phyloP scores from a whole-genome alignment of 2,329 filamentous ascomycete species.

The Setomelanomma holmii region DNA sequence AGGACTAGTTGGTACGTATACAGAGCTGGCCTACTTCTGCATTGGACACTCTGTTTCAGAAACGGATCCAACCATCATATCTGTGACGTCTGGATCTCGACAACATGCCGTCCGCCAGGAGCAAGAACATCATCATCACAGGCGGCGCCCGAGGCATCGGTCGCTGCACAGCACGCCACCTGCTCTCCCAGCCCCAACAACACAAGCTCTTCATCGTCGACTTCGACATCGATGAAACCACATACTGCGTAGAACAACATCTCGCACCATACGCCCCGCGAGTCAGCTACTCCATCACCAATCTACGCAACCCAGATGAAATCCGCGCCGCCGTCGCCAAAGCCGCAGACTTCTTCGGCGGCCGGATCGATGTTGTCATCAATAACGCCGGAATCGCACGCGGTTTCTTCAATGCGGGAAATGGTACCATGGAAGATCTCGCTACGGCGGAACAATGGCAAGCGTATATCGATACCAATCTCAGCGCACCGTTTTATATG shows the following conservation, averaged over 20 bases:
- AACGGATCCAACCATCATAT: too few species aligned
- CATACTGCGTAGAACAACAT: conserved; percentile 33
- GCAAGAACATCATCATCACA: conserved; percentile 46
- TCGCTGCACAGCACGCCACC: conserved; percentile 51
- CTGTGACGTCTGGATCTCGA: background rate
- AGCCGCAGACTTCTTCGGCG: conserved; percentile 48
- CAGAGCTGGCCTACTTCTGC: background rate
- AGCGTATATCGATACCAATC: conserved; percentile 29
- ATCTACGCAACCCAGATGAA: conserved; percentile 46
- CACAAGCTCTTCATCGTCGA: conserved; percentile 56
- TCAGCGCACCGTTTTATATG: conserved; percentile 30
- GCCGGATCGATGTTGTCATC: conserved; percentile 37
- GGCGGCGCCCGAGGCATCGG: conserved; percentile 55
- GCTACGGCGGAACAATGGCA: conserved; percentile 32
- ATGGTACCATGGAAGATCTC: conserved; percentile 31
- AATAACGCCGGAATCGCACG: conserved; percentile 39
- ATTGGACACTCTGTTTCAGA: background rate
- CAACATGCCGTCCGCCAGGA: conserved; percentile 24
- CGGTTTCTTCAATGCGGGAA: conserved; percentile 31
- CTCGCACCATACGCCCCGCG: conserved; percentile 41
- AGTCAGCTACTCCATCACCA: conserved; percentile 35
- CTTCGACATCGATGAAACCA: conserved; percentile 49
- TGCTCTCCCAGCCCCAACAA: conserved; percentile 43
- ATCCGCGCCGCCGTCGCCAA: conserved; percentile 42
- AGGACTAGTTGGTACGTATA: background rate